These are phyloP conservation scores for Sordariomycetes sp. DNA, from an alignment of 2,329 filamentous ascomycete species.

Conservation along the genomic window DNA sequence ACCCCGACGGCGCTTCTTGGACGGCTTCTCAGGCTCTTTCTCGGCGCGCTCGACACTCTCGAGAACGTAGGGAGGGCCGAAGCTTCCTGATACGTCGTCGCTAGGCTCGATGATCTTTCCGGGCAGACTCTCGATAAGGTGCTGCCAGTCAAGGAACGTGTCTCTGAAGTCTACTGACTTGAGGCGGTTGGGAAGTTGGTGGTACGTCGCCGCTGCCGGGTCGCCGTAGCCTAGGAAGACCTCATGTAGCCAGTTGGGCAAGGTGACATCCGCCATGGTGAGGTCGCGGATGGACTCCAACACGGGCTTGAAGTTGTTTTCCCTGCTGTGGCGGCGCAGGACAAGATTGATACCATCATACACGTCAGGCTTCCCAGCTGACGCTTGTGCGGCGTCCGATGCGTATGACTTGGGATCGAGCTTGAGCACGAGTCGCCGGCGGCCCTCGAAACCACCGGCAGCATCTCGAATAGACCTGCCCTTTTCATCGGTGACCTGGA, in stretches of 20 bases:
- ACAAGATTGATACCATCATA: constrained; percentile 81
- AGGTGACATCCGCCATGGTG: constrained; percentile 68
- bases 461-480: constrained; percentile 57
- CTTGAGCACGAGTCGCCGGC: constrained; percentile 64
- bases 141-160: constrained; percentile 91
- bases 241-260: constrained; percentile 88
- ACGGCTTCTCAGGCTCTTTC: constrained; percentile 42
- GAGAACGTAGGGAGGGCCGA: constrained; percentile 79
- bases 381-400: constrained; percentile 53
- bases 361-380: constrained; percentile 58
- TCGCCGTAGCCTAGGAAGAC: constrained; percentile 97
- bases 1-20: constrained; percentile 81
- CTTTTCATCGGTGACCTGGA: constrained; percentile 77
- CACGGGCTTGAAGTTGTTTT: constrained; percentile 96
- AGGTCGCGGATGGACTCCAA: constrained; percentile 83
- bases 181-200: constrained; percentile 64
- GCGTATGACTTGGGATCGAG: constrained; percentile 71
- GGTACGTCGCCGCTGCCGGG: constrained; percentile 76
- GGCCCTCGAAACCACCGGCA: constrained; percentile 47
- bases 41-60: constrained; percentile 46
- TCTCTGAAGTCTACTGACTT: constrained; percentile 80
- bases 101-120: constrained; percentile 74
- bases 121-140: constrained; percentile 80
- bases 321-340: constrained; percentile 67
- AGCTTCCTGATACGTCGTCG: constrained; percentile 56